Base-by-base conservation (phyloP, 768 basidiomycete genomes). In the Lentinula aciculospora region DNA sequence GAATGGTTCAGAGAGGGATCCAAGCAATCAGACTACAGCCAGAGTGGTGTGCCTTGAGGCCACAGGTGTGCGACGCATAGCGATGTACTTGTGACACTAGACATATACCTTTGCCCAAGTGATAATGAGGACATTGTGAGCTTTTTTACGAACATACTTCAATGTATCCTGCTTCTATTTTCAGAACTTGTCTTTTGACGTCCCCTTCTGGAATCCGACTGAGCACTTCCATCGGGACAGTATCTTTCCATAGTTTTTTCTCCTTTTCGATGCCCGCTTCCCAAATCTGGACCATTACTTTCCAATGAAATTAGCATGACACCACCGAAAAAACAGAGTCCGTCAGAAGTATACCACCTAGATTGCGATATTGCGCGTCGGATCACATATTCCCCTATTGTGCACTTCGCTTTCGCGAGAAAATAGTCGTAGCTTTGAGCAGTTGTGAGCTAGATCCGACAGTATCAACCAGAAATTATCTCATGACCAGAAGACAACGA, bases 1-100 rank as follows among this genome's bases (percentile, higher is more conserved):
- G 80, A 31, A 72, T 80, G 66, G 75, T 80, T 1, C 72, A 72
- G 46, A 67, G 76, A 17, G 81, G 82, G 2, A 55, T 81, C 25
- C 58, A 61, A 0, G 74, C 81, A 19, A 71, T 71, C 17, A 64
- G 67, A 0, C 64, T 83, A 12, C 81, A 82, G 62, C 81, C 81
- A 0, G 64, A 76, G 19, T 82, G 77, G 76, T 82, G 81, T 66
- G 81, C 79, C 3, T 57, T 81, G 3, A 65, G 80, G 44, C 77
- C 79, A 1, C 58, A 72, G 42, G 65, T 58, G 4, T 80, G 79
- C 53, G 72, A 80, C 42, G 54, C 28, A 23, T 56, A 27, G n/a
- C n/a, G 45, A 34, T 4, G 8, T 23, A 23, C 2, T 17, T 42
- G 2, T 1, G 17, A 17, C n/a, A 23, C 3, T 42, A 9, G 21